Base-by-base conservation (phyloP, 176 grass and related monocot species). In the Guadua angustifolia region DNA sequence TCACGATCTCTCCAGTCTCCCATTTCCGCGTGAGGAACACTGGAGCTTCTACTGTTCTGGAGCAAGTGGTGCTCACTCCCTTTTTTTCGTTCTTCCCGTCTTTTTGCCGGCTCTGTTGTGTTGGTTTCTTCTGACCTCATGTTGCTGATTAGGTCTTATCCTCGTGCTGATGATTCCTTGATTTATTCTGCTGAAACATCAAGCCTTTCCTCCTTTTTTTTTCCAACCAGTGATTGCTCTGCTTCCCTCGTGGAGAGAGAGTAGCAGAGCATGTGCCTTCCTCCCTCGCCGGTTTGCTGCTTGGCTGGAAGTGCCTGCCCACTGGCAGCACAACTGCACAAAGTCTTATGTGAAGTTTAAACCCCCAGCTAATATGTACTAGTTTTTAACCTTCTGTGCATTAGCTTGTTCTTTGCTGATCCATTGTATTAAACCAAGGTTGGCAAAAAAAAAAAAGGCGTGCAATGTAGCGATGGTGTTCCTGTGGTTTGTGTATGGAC, bases 1-100 rank as follows among this genome's bases (percentile, higher is more conserved):
- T 60, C 58, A 4, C 22, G 58, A 11, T 24, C 56, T 63, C 24
- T 29, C 60, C 56, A 15, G 21, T 24, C n/a, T 17, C 14, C 65
- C 15, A 25, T 22, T 43, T 21, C 52, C 39, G 55, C 80, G 17
- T 22, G 25, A 62, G 69, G n/a, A 47, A 14, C 26, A 19, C 66
- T 58, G 80, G 42, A 35, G 68, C 55, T 62, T 83, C 25, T 49
- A 11, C 26, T 7, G 69, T 49, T 83, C 26, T 49, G 7, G 56
- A 13, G 80, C 56, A 60, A 59, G 42, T 13, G 40, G 60, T 47
- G 39, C 68, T 44, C 64, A 4, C 35, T 21, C 3, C 12, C 3
- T 21, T 2, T 6, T 6, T 45, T 11, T 62, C 22, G 18, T 32
- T 47, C 3, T 45, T 45, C 24, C 7, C 8, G 32, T 73, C 70